A percentile compares a stretch with the other conserved stretches of the same genome.
These are phyloP conservation scores for Pseudozyma flocculosa DNA, from an alignment of 1,284 basidiomycete genomes.

Conservation along the genomic window DNA sequence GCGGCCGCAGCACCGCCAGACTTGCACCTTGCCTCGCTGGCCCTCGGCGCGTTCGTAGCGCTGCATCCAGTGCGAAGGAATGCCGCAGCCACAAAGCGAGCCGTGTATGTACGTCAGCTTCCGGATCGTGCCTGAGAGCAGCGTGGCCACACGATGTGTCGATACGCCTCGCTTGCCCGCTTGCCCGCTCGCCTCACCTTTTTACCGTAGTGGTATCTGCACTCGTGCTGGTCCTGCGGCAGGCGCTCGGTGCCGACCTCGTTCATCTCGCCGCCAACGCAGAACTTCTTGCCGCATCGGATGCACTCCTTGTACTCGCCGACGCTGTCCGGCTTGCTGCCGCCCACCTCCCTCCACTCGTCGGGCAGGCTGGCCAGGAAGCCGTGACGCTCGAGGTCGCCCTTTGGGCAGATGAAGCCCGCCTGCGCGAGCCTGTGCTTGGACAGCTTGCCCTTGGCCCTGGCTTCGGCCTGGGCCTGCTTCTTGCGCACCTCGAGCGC, in stretches of 20 bases:
- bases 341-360: slow-evolving; percentile 32
- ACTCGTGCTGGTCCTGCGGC: slow-evolving; percentile 33
- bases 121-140: no score
- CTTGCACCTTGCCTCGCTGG: slow-evolving; percentile 17
- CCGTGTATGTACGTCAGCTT: background rate
- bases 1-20: slow-evolving; percentile 51
- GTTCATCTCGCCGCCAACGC: slow-evolving; percentile 35
- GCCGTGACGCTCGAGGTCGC: slow-evolving; percentile 34
- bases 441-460: slow-evolving; percentile 24
- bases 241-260: slow-evolving; percentile 14
- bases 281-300: slow-evolving; percentile 43
- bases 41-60: slow-evolving; percentile 31
- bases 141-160: no score
- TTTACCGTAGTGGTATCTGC: slow-evolving; percentile 48
- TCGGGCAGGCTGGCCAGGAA: slow-evolving; percentile 31
- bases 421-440: slow-evolving; percentile 22
- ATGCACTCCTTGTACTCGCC: slow-evolving; percentile 45
- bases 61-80: slow-evolving; percentile 6
- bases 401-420: slow-evolving; percentile 38
- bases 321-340: slow-evolving; percentile 21
- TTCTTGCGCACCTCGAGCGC: slow-evolving; percentile 35
- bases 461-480: slow-evolving; percentile 11
- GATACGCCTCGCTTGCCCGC: no score
- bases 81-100: background rate
- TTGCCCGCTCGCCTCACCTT: no score